Percentiles rank a stretch among this genome's conserved stretches.
Evolutionary conservation across 1,284 basidiomycete species (phyloP).

Genomic region (Cryptococcus amylolentus): DNA sequence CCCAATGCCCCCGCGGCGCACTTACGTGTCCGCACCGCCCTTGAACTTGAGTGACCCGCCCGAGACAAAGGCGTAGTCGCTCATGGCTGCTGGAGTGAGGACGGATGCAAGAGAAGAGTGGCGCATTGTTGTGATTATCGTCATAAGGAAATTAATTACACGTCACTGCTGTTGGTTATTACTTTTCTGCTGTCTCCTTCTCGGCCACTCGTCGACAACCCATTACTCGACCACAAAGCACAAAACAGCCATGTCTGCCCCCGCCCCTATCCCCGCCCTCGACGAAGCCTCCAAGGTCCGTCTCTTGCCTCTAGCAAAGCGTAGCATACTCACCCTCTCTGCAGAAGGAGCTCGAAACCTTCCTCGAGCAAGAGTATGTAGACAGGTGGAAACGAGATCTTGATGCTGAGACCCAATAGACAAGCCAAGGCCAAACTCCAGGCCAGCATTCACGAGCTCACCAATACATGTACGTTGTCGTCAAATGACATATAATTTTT

Average conservation of each 20-base stretch:
- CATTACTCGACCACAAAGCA: background rate
- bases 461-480: conserved; percentile 39
- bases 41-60: conserved; percentile 89
- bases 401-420: conserved; percentile 20
- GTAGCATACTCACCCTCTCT: conserved; percentile 3
- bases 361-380: conserved; percentile 70
- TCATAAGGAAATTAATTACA: conserved; percentile 2
- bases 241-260: conserved; percentile 25
- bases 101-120: background rate
- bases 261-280: conserved; percentile 54
- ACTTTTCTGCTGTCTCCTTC: background rate
- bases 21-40: conserved; percentile 75
- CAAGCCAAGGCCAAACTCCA: conserved; percentile 80
- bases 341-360: conserved; percentile 78
- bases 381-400: background rate
- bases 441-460: conserved; percentile 53
- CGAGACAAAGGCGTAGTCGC: conserved; percentile 77
- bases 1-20: conserved; percentile 11
- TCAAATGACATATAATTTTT: background rate
- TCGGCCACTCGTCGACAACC: background rate
- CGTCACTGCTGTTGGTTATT: background rate
- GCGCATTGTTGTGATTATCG: background rate
- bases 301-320: conserved; percentile 3
- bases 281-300: conserved; percentile 73
- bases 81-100: conserved; percentile 46